These are phyloP conservation scores for Aspergillus haitiensis DNA, from an alignment of 495 filamentous ascomycete genomes.

Conservation along the genomic window DNA sequence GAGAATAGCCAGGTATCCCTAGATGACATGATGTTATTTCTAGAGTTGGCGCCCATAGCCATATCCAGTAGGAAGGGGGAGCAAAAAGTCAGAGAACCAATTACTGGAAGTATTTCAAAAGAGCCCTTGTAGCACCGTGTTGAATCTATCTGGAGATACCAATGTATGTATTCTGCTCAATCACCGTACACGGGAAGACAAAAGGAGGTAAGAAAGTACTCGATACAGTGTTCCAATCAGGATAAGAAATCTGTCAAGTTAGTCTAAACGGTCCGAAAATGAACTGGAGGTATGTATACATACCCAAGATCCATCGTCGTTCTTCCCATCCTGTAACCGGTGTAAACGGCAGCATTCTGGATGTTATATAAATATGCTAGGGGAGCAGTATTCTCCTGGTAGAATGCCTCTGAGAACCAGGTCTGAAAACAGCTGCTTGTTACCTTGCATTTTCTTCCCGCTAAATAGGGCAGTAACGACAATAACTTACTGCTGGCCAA, in stretches of 20 bases:
- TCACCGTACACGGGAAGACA: too few relatives aligned
- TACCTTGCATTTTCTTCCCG: too few relatives aligned
- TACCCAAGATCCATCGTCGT: constrained; percentile 6
- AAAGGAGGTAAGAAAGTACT: not conserved
- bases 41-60: too few relatives aligned
- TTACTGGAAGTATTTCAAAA: too few relatives aligned
- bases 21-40: too few relatives aligned
- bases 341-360: not conserved
- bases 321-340: not conserved
- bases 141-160: too few relatives aligned
- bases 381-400: constrained; percentile 47
- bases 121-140: too few relatives aligned
- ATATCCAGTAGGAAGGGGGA: too few relatives aligned
- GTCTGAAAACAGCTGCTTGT: constrained; percentile 9
- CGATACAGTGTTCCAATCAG: constrained; percentile 4
- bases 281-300: not conserved
- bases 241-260: not conserved
- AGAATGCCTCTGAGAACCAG: constrained; percentile 59
- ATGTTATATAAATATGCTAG: constrained; percentile 40
- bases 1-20: too few relatives aligned
- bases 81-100: too few relatives aligned
- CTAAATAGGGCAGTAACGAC: too few relatives aligned
- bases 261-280: not conserved
- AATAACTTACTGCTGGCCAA: constrained; percentile 44
- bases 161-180: too few relatives aligned